Percentiles rank a stretch among this genome's conserved stretches.
Evolutionary conservation across 2,329 filamentous ascomycete genomes (phyloP).

Genomic region (Epichloe coenophiala): DNA sequence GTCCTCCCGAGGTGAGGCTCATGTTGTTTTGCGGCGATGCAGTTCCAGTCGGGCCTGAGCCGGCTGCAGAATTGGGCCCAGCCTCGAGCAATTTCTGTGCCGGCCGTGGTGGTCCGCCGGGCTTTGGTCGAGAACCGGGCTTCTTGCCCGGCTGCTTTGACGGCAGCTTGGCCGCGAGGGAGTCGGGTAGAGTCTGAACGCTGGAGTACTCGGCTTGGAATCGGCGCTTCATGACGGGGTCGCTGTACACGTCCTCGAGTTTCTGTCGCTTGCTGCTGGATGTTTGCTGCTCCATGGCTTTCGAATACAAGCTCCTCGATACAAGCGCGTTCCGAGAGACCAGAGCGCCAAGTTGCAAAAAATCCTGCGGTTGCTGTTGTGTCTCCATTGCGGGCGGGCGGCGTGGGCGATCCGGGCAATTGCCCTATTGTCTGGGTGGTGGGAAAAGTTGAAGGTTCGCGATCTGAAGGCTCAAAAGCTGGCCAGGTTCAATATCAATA

Average conservation of each 20-base stretch:
- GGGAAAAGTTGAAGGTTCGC: constrained; percentile 6
- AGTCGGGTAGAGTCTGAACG: constrained; percentile 63
- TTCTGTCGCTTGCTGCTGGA: constrained; percentile 25
- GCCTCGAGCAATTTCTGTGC: constrained; percentile 28
- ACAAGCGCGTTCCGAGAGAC: constrained; percentile 21
- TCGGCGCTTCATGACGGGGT: constrained; percentile 28
- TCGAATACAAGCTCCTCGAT: constrained; percentile 20
- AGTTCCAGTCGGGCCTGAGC: background rate
- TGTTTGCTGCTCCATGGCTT: constrained; percentile 10
- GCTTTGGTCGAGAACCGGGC: constrained; percentile 9
- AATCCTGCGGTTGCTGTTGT: constrained; percentile 18
- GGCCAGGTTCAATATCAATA: no score
- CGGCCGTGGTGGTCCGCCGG: constrained; percentile 35
- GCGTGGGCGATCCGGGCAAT: background rate
- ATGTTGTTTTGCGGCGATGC: constrained; percentile 13
- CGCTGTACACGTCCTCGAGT: constrained; percentile 21
- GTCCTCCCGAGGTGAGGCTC: constrained; percentile 19
- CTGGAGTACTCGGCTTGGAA: constrained; percentile 64
- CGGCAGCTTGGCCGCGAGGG: constrained; percentile 67
- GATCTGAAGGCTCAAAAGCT: background rate
- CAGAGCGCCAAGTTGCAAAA: constrained; percentile 20
- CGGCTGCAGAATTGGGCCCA: background rate
- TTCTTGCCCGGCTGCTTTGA: constrained; percentile 22
- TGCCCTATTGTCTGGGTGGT: background rate
- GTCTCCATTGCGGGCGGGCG: constrained; percentile 18